Evolutionary conservation across 2,329 filamentous ascomycete genomes (phyloP).

Genomic region (Alternaria hordeiaustralica): DNA sequence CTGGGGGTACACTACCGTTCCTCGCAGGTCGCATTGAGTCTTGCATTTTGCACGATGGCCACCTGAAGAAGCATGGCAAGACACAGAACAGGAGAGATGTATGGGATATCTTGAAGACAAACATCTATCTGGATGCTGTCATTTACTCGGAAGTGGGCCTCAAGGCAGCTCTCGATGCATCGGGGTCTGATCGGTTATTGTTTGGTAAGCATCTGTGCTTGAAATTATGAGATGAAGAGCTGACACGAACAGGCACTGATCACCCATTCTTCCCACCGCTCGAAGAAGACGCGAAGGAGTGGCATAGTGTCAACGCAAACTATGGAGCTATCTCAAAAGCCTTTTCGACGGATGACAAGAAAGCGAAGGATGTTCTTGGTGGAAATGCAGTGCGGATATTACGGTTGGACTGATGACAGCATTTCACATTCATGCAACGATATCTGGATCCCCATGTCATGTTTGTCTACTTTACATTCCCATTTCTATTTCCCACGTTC

Average conservation of each 20-base stretch:
- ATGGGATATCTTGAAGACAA: slow-evolving; percentile 72
- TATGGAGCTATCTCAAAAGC: slow-evolving; percentile 62
- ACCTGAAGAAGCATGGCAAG: slow-evolving; percentile 70
- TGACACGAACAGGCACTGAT: slow-evolving; percentile 68
- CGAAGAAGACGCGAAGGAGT: slow-evolving; percentile 66
- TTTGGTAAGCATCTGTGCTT: slow-evolving; percentile 62
- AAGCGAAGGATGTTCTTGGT: slow-evolving; percentile 63
- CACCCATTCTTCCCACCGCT: slow-evolving; percentile 86
- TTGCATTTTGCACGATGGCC: slow-evolving; percentile 82
- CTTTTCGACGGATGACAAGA: slow-evolving; percentile 54
- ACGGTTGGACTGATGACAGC: slow-evolving; percentile 22
- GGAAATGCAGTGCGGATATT: slow-evolving; percentile 65
- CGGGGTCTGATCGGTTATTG: slow-evolving; percentile 72
- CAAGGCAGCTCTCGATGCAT: slow-evolving; percentile 72
- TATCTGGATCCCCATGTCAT: not conserved
- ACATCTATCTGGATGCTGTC: slow-evolving; percentile 88
- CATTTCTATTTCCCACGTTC: too few relatives aligned
- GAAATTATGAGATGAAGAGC: not conserved
- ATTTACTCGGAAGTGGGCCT: slow-evolving; percentile 79
- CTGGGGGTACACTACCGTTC: slow-evolving; percentile 87
- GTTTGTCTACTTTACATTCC: too few relatives aligned
- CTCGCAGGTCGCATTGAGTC: slow-evolving; percentile 87
- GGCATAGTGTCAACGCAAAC: slow-evolving; percentile 72
- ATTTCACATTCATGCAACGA: not conserved
- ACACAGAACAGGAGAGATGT: slow-evolving; percentile 62